Percentiles rank a stretch among this genome's conserved stretches.
phyloP scores from a whole-genome alignment of 805 yeast genomes.

The Candida sithepensis region DNA sequence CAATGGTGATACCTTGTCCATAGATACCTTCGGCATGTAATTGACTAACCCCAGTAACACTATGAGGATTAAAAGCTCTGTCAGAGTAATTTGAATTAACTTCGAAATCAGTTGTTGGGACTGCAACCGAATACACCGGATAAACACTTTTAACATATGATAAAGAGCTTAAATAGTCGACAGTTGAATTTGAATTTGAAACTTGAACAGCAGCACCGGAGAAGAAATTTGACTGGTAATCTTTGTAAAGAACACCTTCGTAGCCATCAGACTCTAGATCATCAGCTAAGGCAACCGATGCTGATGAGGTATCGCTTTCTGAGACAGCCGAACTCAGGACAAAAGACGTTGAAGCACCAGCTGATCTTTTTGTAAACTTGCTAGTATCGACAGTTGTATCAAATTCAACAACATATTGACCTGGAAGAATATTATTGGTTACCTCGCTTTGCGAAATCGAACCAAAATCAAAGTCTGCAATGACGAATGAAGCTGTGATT shows the following conservation, averaged over 20 bases:
- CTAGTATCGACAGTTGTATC: background rate
- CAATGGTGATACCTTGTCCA: constrained; percentile 15
- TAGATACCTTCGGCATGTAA: constrained; percentile 14
- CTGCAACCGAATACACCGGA: constrained; percentile 4
- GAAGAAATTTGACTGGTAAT: constrained; percentile 6
- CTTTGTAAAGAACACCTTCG: constrained; percentile 3
- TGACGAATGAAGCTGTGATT: background rate
- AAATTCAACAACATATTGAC: background rate
- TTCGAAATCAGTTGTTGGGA: constrained; percentile 1
- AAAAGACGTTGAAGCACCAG: background rate
- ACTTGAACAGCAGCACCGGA: constrained; percentile 6
- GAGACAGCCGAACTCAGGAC: background rate
- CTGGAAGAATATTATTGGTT: background rate
- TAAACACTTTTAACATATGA: constrained; percentile 4
- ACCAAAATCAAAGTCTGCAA: background rate
- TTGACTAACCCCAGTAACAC: constrained; percentile 16
- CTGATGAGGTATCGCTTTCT: background rate
- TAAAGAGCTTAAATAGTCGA: constrained; percentile 1
- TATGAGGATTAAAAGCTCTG: constrained; percentile 17
- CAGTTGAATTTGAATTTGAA: constrained; percentile 1
- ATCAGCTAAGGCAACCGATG: background rate
- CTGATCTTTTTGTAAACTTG: background rate
- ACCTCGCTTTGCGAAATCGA: background rate
- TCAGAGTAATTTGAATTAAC: background rate
- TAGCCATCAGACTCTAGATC: constrained; percentile 2